These are phyloP conservation scores for Atkinsonella hypoxylon DNA, from an alignment of 2,329 filamentous ascomycete genomes.

Conservation along the genomic window DNA sequence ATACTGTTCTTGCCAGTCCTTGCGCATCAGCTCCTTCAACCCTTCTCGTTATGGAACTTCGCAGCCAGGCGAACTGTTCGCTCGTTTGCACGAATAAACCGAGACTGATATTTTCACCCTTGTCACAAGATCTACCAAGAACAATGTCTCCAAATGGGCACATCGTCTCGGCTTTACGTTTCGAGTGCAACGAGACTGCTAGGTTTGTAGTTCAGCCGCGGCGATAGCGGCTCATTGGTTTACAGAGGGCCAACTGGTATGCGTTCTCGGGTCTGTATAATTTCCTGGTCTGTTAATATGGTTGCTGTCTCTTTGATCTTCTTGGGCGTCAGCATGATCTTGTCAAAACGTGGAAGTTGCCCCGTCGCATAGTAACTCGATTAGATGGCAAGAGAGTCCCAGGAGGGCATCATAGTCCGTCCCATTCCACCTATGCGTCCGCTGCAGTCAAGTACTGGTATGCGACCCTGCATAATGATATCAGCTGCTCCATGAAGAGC, in stretches of 20 bases:
- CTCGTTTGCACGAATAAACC: slow-evolving; percentile 31
- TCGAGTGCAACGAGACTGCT: slow-evolving; percentile 1
- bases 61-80: slow-evolving; percentile 34
- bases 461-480: too few relatives aligned
- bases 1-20: slow-evolving; percentile 19
- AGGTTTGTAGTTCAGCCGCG: slow-evolving; percentile 14
- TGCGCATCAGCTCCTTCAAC: slow-evolving; percentile 23
- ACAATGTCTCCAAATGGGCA: slow-evolving; percentile 19
- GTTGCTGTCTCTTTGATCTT: slow-evolving; percentile 20
- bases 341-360: slow-evolving; percentile 28
- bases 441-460: too few relatives aligned
- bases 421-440: slow-evolving; percentile 36
- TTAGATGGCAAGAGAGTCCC: slow-evolving; percentile 35
- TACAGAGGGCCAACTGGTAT: slow-evolving; percentile 11
- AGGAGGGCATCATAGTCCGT: slow-evolving; percentile 32
- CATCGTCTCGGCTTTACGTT: slow-evolving; percentile 10
- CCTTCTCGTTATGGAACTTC: slow-evolving; percentile 27
- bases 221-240: slow-evolving; percentile 8
- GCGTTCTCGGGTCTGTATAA: slow-evolving; percentile 1
- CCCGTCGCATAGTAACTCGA: slow-evolving; percentile 41
- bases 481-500: too few relatives aligned
- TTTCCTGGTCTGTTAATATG: slow-evolving; percentile 7
- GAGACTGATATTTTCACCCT: slow-evolving; percentile 30
- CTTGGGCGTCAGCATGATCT: background rate
- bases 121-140: slow-evolving; percentile 25